Percentiles rank a stretch among this genome's conserved stretches.
Conservation (phyloP, 2,329 filamentous ascomycete genomes). For the Xylariaceae sp. region DNA sequence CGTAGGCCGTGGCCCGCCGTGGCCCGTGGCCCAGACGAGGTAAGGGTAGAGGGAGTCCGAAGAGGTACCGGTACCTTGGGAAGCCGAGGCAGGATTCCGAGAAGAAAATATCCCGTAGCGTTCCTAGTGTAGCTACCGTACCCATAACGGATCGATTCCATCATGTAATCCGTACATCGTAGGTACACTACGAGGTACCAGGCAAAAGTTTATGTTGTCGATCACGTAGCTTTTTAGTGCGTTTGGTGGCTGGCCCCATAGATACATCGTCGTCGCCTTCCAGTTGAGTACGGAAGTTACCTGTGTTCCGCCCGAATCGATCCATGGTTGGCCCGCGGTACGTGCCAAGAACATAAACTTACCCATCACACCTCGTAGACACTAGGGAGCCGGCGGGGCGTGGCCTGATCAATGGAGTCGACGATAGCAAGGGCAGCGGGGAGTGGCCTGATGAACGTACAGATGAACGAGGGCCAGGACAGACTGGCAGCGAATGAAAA, state of each 20-base stretch:
- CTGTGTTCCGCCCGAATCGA: too few species aligned
- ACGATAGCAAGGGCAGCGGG: conserved; percentile 16
- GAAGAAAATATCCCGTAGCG: conserved; percentile 1
- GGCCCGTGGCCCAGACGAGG: too few species aligned
- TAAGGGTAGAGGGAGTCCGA: too few species aligned
- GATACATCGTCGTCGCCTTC: too few species aligned
- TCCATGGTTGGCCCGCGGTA: too few species aligned
- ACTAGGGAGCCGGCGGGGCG: conserved; percentile 12
- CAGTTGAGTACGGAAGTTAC: too few species aligned
- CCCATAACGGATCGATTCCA: background rate
- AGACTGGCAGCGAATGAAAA: conserved; percentile 20
- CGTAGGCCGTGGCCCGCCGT: too few species aligned
- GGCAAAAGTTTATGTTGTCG: too few species aligned
- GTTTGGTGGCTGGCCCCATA: too few species aligned
- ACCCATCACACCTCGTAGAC: too few species aligned
- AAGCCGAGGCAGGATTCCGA: background rate
- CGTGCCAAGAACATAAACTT: too few species aligned
- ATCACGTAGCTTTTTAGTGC: too few species aligned
- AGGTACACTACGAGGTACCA: background rate
- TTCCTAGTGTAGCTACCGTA: background rate
- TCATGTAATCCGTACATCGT: background rate
- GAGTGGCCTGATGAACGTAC: conserved; percentile 15
- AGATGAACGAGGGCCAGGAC: conserved; percentile 9
- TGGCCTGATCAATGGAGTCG: conserved; percentile 13
- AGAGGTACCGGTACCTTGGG: conserved; percentile 14